Evolutionary conservation across 2,329 filamentous ascomycete species (phyloP).

Genomic region (Penicillium polonicum): DNA sequence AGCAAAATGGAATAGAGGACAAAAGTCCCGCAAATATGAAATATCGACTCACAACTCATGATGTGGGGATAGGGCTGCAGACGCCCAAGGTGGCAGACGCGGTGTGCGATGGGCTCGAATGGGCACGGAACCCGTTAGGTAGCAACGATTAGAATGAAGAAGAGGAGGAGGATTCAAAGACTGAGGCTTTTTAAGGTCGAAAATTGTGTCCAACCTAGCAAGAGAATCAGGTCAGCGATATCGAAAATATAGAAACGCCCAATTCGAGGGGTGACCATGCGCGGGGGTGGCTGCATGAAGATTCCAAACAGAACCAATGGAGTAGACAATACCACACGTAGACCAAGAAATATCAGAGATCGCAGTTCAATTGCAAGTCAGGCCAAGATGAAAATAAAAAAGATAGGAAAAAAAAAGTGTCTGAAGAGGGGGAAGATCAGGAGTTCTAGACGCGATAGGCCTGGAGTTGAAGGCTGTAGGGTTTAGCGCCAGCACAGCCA

Average conservation of each 20-base stretch:
- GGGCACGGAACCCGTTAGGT: conserved; percentile 18
- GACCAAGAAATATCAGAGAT: neutral
- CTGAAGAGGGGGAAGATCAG: neutral
- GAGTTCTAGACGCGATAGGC: conserved; percentile 25
- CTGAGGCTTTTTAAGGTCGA: neutral
- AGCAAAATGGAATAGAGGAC: neutral
- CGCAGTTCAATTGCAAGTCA: neutral
- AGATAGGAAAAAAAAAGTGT: neutral
- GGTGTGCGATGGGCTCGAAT: conserved; percentile 15
- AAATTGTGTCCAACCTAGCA: neutral
- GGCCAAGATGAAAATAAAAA: neutral
- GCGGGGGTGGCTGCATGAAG: conserved; percentile 11
- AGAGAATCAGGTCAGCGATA: conserved; percentile 3
- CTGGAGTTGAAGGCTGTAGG: conserved; percentile 9
- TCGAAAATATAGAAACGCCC: conserved; percentile 2
- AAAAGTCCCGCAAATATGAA: conserved; percentile 9
- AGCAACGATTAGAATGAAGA: conserved; percentile 5
- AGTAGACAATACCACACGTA: neutral
- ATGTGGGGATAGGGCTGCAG: conserved; percentile 21
- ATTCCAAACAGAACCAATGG: neutral
- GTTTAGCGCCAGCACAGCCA: conserved; percentile 27
- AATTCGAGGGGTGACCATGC: conserved; percentile 7
- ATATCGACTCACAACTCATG: conserved; percentile 29
- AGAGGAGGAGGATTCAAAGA: neutral
- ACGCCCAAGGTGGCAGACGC: conserved; percentile 7